Evolutionary conservation across 768 basidiomycete species (phyloP).

Genomic region (Russula brevipes): DNA sequence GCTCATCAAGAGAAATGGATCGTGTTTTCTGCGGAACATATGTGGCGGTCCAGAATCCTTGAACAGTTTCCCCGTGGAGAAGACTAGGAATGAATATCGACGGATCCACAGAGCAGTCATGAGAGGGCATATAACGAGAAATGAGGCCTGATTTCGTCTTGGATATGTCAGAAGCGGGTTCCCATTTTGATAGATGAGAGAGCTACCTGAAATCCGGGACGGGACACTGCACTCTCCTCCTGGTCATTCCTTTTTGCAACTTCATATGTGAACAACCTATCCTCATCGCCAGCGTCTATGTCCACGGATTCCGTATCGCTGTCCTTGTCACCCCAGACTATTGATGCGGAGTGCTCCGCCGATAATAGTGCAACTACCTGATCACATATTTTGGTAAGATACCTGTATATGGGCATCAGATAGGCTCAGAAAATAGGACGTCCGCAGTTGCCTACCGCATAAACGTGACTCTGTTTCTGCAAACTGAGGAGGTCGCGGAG

Average conservation of each 20-base stretch:
- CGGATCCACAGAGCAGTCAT: background rate
- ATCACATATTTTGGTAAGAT: conserved; percentile 55
- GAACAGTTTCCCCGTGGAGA: conserved; percentile 22
- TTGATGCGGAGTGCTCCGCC: conserved; percentile 39
- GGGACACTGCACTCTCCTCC: conserved; percentile 43
- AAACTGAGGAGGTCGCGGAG: conserved; percentile 39
- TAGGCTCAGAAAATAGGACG: background rate
- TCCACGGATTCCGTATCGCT: conserved; percentile 29
- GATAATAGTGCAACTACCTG: conserved; percentile 51
- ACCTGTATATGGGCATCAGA: conserved; percentile 35
- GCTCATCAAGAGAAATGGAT: background rate
- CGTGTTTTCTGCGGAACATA: background rate
- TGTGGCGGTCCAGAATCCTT: conserved; percentile 21
- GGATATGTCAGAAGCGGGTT: background rate
- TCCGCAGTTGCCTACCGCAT: conserved; percentile 43
- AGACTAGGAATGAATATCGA: background rate
- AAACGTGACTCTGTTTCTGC: conserved; percentile 53
- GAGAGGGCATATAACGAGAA: background rate
- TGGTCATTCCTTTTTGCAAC: conserved; percentile 52
- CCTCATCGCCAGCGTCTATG: conserved; percentile 39
- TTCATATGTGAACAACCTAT: conserved; percentile 49
- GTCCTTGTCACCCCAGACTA: conserved; percentile 42
- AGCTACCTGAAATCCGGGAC: conserved; percentile 44
- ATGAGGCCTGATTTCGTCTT: conserved; percentile 1
- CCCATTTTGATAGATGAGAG: background rate